phyloP scores from a whole-genome alignment of 2,329 filamentous ascomycete genomes.

The Cadophora sp. region DNA sequence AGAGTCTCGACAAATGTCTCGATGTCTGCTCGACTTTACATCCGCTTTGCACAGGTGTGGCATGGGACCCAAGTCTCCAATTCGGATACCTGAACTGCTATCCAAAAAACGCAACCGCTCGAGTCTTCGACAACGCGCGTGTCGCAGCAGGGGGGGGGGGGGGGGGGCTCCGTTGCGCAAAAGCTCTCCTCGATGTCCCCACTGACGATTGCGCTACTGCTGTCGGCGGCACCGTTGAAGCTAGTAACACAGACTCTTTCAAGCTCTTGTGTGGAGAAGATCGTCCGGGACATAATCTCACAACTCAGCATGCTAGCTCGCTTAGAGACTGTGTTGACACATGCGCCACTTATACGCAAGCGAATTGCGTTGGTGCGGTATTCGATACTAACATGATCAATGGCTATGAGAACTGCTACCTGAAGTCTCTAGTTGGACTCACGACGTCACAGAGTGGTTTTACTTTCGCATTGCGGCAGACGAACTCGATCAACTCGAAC shows the following conservation, averaged over 20 bases:
- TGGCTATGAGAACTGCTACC: constrained; percentile 9
- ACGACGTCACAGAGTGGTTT: background rate
- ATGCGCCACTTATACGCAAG: background rate
- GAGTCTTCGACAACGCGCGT: constrained; percentile 1
- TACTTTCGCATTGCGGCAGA: background rate
- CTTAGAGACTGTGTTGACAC: background rate
- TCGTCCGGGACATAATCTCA: background rate
- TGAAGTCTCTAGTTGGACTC: background rate
- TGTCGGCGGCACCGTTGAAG: background rate
- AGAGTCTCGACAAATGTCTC: background rate
- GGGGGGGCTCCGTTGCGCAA: background rate
- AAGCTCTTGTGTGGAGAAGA: background rate
- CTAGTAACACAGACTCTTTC: background rate
- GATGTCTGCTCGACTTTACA: background rate
- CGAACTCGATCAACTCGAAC: background rate
- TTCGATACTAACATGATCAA: background rate
- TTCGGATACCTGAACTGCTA: background rate
- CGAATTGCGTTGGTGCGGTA: background rate
- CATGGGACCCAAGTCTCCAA: background rate
- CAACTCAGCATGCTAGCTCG: background rate
- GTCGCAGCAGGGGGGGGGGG: background rate
- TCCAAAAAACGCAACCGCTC: background rate
- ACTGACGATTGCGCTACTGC: background rate
- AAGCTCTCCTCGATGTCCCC: background rate
- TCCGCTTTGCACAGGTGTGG: constrained; percentile 2